Base-by-base conservation (phyloP, 257 asterid species). In the Solanum corneliomulleri region DNA sequence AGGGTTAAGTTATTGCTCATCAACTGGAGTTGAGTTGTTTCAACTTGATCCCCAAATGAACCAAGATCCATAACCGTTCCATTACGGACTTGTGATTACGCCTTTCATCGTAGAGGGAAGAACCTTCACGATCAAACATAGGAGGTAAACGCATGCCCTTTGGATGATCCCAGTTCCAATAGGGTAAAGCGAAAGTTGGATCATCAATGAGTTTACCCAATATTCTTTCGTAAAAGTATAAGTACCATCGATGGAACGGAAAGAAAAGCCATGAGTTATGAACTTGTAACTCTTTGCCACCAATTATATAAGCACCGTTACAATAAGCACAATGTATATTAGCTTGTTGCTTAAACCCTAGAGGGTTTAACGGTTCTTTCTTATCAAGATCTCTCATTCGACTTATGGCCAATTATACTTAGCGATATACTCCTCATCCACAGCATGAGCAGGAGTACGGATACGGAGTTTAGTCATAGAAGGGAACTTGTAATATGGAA, bases 211-310 rank as follows among this genome's bases (percentile, higher is more conserved):
- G 41, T 21, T 69, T 41, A 0, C 39, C 80, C 82, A 87, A 83
- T 10, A 89, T 89, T 47, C 84, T 82, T 35, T 89, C 89, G 5
- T 81, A 86, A 37, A 89, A 86, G 47, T 89, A 89, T 2, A 89
- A 4, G 82, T 89, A 89, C 90, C 89, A 89, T 42, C 90, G 82
- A n/a, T 89, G 90, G 44, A 86, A 89, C 3, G 90, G 90, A 14
- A 86, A 86, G 47, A 89, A 89, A 72, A 35, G 47, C 81, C 81
- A 72, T 0, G 81, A 72, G 27, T 35, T 35, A 37, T 72, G 81
- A 35, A 89, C 69, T 41, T 82, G 81, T 6, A 81, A 86, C 11
- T 0, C 25, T 41, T 31, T 42, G 8, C 44, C 89, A 23, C 3
- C 29, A 41, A 56, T 39, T 16, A 33, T 2, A 31, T 89, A 89